Percentiles rank a stretch among this genome's conserved stretches.
Conservation (phyloP, 2,329 filamentous ascomycete species). For the Uncinocarpus reesii region DNA sequence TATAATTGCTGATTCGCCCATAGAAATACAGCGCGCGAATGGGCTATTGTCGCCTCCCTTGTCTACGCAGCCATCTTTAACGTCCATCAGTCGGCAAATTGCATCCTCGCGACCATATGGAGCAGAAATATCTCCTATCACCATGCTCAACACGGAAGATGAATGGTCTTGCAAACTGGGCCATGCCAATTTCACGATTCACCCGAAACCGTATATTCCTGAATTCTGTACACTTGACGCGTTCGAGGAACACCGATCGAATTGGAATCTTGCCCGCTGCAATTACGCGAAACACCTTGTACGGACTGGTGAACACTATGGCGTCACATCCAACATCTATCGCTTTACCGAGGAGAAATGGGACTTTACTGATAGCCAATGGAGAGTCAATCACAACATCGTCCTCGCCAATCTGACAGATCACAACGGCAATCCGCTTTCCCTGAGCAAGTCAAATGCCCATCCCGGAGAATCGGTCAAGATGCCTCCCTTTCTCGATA, state of each 20-base stretch:
- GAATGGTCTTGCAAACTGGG: constrained; percentile 78
- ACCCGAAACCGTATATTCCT: constrained; percentile 68
- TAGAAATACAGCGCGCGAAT: constrained; percentile 41
- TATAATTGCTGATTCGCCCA: constrained; percentile 37
- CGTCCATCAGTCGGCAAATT: constrained; percentile 55
- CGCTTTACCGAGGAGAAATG: constrained; percentile 79
- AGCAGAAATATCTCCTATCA: constrained; percentile 54
- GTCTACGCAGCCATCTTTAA: constrained; percentile 64
- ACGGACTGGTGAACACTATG: constrained; percentile 82
- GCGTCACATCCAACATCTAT: constrained; percentile 79
- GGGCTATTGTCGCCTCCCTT: constrained; percentile 55
- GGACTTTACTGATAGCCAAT: constrained; percentile 64
- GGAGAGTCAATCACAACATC: constrained; percentile 60
- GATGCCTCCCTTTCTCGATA: constrained; percentile 35
- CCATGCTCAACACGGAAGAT: constrained; percentile 57
- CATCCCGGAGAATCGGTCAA: constrained; percentile 43
- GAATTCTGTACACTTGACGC: constrained; percentile 49
- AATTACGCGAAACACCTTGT: constrained; percentile 86
- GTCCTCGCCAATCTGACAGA: constrained; percentile 45
- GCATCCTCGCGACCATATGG: constrained; percentile 39
- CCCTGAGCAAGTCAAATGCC: constrained; percentile 30
- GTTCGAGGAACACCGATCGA: constrained; percentile 56
- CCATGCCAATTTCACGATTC: constrained; percentile 86
- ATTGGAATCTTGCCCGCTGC: constrained; percentile 73
- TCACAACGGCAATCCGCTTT: constrained; percentile 29